Evolutionary conservation across 2,329 filamentous ascomycete genomes (phyloP).

Genomic region (Fusarium dlaminii): DNA sequence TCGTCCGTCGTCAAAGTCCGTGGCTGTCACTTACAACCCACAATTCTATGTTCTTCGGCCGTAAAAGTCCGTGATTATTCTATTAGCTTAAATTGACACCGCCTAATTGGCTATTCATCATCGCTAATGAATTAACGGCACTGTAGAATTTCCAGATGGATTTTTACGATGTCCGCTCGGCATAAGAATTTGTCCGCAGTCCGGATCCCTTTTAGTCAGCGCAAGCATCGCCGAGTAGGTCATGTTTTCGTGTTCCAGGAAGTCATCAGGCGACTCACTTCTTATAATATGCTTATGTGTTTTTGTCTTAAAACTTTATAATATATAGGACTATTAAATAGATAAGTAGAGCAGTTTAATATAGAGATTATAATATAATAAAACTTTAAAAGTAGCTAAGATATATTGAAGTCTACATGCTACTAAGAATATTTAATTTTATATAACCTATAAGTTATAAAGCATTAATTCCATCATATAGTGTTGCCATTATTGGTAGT

Average conservation of each 20-base stretch:
- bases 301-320: not conserved
- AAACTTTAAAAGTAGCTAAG: no score
- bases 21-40: not conserved
- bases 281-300: fast-evolving
- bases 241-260: not conserved
- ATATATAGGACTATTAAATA: no score
- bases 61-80: not conserved
- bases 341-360: no score
- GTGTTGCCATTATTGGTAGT: no score
- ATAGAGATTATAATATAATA: no score
- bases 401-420: no score
- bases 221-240: not conserved
- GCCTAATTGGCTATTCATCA: fast-evolving
- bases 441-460: no score
- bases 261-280: not conserved
- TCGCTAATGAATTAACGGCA: fast-evolving
- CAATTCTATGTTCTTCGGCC: not conserved
- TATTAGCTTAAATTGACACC: fast-evolving
- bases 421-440: no score
- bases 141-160: not conserved
- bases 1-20: not conserved
- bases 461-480: no score
- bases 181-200: not conserved
- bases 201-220: not conserved
- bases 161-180: not conserved